These are phyloP conservation scores for Penicillium mononematosum DNA, from an alignment of 495 filamentous ascomycete genomes.

Conservation along the genomic window DNA sequence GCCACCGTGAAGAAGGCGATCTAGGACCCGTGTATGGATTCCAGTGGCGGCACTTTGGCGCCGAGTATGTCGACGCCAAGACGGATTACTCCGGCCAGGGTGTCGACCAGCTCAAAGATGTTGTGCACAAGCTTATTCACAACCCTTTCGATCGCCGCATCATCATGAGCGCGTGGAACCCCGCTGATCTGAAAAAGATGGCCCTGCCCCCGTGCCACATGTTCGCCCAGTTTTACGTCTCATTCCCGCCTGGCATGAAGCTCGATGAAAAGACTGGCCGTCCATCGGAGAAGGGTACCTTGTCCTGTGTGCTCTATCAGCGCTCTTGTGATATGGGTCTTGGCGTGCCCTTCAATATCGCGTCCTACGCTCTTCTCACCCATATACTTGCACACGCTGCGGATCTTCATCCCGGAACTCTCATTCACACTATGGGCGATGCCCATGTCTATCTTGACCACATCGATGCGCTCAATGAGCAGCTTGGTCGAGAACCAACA, in stretches of 20 bases:
- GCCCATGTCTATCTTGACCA: conserved; percentile 94
- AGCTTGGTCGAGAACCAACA: conserved; percentile 76
- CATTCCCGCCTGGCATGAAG: conserved; percentile 56
- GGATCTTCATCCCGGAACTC: conserved; percentile 74
- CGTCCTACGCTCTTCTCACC: conserved; percentile 85
- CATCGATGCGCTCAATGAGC: conserved; percentile 77
- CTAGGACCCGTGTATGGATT: conserved; percentile 97
- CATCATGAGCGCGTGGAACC: conserved; percentile 92
- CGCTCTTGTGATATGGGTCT: conserved; percentile 96
- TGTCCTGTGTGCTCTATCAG: conserved; percentile 88
- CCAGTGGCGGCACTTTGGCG: conserved; percentile 98
- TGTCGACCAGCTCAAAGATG: conserved; percentile 85
- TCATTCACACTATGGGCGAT: conserved; percentile 95
- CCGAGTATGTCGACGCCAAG: conserved; percentile 73
- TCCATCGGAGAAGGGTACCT: conserved; percentile 53
- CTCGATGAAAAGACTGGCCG: conserved; percentile 39
- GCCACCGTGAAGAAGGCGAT: conserved; percentile 78
- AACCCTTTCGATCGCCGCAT: conserved; percentile 87
- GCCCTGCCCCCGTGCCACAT: conserved; percentile 96
- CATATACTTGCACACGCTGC: conserved; percentile 90
- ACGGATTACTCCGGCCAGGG: conserved; percentile 86
- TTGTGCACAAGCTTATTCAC: conserved; percentile 75
- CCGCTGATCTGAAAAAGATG: conserved; percentile 81
- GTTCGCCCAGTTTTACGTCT: conserved; percentile 98
- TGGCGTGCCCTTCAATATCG: conserved; percentile 97